phyloP scores from a whole-genome alignment of 2,329 filamentous ascomycete genomes.

The Botrytis porri region DNA sequence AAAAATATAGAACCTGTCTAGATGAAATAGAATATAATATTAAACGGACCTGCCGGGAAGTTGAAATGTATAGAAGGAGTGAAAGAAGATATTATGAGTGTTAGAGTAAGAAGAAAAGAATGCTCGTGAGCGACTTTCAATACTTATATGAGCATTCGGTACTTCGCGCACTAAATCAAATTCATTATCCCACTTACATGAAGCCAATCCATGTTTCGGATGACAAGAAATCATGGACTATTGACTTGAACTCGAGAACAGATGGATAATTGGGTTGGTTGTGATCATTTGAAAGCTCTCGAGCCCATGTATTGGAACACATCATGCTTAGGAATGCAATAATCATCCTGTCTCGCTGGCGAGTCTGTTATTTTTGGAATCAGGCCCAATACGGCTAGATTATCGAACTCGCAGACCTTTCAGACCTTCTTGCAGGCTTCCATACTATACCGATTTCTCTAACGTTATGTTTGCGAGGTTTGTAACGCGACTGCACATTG shows the following conservation, averaged over 20 bases:
- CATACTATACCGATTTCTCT: neutral
- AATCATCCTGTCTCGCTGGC: slow-evolving; percentile 2
- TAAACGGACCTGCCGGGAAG: slow-evolving; percentile 16
- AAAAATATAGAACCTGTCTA: neutral
- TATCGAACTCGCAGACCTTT: neutral
- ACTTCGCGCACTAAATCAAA: neutral
- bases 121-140: neutral
- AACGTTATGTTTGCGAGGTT: neutral
- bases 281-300: slow-evolving; percentile 3
- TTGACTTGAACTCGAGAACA: neutral
- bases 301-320: slow-evolving; percentile 6
- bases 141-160: slow-evolving; percentile 7
- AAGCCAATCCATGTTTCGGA: neutral
- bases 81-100: neutral
- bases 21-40: neutral
- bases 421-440: neutral
- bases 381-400: neutral
- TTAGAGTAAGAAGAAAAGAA: neutral
- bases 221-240: neutral
- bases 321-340: slow-evolving; percentile 8
- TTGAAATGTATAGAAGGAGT: neutral
- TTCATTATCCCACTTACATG: neutral
- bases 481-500: neutral
- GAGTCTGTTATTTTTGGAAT: neutral
- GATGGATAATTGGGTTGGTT: neutral